Evolutionary conservation across 2,329 filamentous ascomycete species (phyloP), one percentile per base, ranked within the genome.

Genomic region (Colletotrichum sp.): DNA sequence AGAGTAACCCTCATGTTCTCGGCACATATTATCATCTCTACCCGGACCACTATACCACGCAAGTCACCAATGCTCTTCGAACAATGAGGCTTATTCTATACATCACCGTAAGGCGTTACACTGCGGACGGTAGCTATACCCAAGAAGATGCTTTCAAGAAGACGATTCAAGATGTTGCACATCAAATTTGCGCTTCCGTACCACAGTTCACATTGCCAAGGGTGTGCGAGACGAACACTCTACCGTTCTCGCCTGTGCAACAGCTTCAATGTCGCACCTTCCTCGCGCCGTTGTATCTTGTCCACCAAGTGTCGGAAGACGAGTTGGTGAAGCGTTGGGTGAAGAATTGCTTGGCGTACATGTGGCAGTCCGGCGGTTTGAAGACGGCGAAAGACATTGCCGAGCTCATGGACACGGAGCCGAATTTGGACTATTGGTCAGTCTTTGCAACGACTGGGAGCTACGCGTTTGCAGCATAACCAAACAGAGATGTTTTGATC

Each of bases 361-460:
- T 78, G 72, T 76, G 78, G n/a, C 67, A 74, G 6, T 61, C 51
- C 12, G 78, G 77, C 0, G 71, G 70, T 4, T 31, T 79, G 9
- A 62, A 33, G 27, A 63, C 73, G 34, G 78, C 78, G 3, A 67
- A 57, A 38, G 66, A 69, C 11, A 70, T 78, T 5, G 72, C 70
- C 4, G 62, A 74, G 3, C 33, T 75, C 21, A 51, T 79, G 43
- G 24, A 65, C 13, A 66, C 31, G 8, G 21, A 12, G 15, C 47
- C 64, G 6, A 29, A 76, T 43, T 27, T 75, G 55, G 70, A 68
- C 3, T 79, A 77, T 27, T 78, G 77, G 76, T 70, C 75, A 5
- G 74, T 80, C 2, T 80, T 78, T 59, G 75, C 77, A 5, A 77
- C 76, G 66, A 43, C 79, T 3, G 79, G 79, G 2, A 79, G 79